phyloP scores from a whole-genome alignment of 2,329 filamentous ascomycete species.

The Ophiostoma perfectum region DNA sequence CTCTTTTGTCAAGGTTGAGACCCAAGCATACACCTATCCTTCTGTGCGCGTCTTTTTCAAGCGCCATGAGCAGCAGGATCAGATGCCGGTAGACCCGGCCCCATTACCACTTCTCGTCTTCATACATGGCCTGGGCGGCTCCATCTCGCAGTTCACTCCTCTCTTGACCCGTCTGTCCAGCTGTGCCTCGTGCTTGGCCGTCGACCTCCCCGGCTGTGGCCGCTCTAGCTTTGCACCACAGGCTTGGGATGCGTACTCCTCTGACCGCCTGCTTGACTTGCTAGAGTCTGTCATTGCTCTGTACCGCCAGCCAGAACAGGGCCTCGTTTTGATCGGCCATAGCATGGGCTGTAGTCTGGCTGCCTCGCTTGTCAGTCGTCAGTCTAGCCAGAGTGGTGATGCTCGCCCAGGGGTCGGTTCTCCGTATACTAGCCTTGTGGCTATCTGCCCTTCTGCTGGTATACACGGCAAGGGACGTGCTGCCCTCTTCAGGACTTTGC shows the following conservation, averaged over 20 bases:
- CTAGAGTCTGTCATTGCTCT: slow-evolving; percentile 68
- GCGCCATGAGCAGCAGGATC: slow-evolving; percentile 73
- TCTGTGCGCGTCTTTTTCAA: slow-evolving; percentile 78
- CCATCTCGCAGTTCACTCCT: slow-evolving; percentile 78
- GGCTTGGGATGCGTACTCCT: slow-evolving; percentile 72
- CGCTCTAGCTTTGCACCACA: slow-evolving; percentile 67
- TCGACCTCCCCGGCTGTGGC: slow-evolving; percentile 89
- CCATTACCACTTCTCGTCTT: slow-evolving; percentile 83
- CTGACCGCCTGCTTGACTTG: slow-evolving; percentile 68
- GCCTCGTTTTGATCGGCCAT: slow-evolving; percentile 76
- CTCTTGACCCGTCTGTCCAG: slow-evolving; percentile 77
- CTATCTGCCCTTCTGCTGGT: slow-evolving; percentile 70
- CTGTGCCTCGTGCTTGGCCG: slow-evolving; percentile 74
- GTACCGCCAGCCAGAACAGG: slow-evolving; percentile 65
- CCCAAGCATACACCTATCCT: slow-evolving; percentile 63
- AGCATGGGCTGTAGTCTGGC: slow-evolving; percentile 83
- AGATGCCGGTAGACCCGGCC: slow-evolving; percentile 66
- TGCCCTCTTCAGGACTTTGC: slow-evolving; percentile 48
- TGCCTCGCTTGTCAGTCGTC: slow-evolving; percentile 57
- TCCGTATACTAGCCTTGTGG: slow-evolving; percentile 58
- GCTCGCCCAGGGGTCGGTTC: slow-evolving; percentile 32
- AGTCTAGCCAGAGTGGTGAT: slow-evolving; percentile 36
- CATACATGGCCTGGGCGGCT: slow-evolving; percentile 89
- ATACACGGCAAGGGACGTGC: slow-evolving; percentile 53
- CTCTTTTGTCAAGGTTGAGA: slow-evolving; percentile 64